Evolutionary conservation across 768 basidiomycete genomes (phyloP).

Genomic region (Baorangia bicolor): DNA sequence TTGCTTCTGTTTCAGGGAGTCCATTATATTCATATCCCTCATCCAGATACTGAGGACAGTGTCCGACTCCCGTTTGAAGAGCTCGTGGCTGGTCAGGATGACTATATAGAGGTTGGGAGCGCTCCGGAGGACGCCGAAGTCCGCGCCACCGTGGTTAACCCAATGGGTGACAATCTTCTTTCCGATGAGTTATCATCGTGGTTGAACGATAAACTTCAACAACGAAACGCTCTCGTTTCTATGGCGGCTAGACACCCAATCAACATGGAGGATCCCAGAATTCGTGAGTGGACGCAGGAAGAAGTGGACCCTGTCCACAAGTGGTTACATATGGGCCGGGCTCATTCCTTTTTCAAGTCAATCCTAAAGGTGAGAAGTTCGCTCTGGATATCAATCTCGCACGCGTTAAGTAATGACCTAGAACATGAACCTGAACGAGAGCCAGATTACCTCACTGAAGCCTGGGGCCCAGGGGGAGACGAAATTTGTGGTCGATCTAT

Average conservation of each 20-base stretch:
- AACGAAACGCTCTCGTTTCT: slow-evolving; percentile 17
- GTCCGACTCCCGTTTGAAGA: slow-evolving; percentile 25
- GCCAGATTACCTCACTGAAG: slow-evolving; percentile 9
- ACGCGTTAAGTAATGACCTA: slow-evolving; percentile 4
- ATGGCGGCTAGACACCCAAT: slow-evolving; percentile 21
- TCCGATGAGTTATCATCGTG: slow-evolving; percentile 35
- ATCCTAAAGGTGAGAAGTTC: slow-evolving; percentile 24
- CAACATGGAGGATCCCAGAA: slow-evolving; percentile 36
- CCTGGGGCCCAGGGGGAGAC: slow-evolving; percentile 8
- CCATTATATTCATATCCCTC: slow-evolving; percentile 29
- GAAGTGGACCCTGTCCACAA: slow-evolving; percentile 34
- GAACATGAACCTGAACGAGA: slow-evolving; percentile 20
- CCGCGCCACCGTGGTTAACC: slow-evolving; percentile 17
- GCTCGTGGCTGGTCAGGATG: slow-evolving; percentile 20
- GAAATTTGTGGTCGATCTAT: slow-evolving; percentile 16
- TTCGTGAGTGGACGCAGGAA: slow-evolving; percentile 40
- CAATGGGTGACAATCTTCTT: slow-evolving; percentile 26
- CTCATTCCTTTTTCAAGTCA: slow-evolving; percentile 26
- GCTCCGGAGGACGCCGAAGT: slow-evolving; percentile 18
- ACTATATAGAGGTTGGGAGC: slow-evolving; percentile 19
- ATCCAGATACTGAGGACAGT: slow-evolving; percentile 14
- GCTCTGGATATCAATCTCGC: not conserved
- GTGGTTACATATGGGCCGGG: slow-evolving; percentile 39
- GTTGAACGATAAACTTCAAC: slow-evolving; percentile 29
- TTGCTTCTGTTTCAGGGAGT: slow-evolving; percentile 15